Evolutionary conservation across 495 filamentous ascomycete genomes (phyloP), one percentile per base, ranked within the genome.

Genomic region (Tuber aestivum): DNA sequence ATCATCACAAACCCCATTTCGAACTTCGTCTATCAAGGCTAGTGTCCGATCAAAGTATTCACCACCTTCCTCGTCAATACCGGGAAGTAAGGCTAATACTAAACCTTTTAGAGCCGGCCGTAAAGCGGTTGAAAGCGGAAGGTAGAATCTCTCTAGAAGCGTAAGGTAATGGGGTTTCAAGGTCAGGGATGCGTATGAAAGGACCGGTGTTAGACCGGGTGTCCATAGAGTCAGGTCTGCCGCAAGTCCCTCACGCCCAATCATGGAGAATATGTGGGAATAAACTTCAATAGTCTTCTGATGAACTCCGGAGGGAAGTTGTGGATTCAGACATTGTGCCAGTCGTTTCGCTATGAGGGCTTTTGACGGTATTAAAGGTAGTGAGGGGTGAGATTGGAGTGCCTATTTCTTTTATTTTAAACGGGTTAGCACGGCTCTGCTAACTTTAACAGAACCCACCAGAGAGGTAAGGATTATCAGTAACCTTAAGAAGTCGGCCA

Each of bases 201-300:
- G 86, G 12, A 94, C 93, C 21, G 95, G 89, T 40, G 92, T 91
- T 44, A 99, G 87, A 21, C 95, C 95, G 3, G 96, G 94, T 6
- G 97, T 88, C 84, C 95, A 99, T 48, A 97, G 84, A 32, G 90
- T 88, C 32, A 99, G 88, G 82, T 98, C 95, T 78, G 87, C 86
- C 41, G 93, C 91, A 32, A 98, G 86, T 3, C 89, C 90, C 79
- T 95, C 92, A 79, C 86, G 86, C 85, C 91, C 91, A 83, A 94
- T 91, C 65, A 90, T 86, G 23, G 88, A 86, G 80, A 99, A 99
- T 75, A 98, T 91, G 78, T 93, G 93, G 12, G 86, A 88, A 84
- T 98, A 98, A 44, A 98, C 93, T 84, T 98, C 95, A 41, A 99
- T 88, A 6, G 95, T 90, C 83, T 98, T 98, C 82, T 98, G 96